Evolutionary conservation across 345 rosid genomes (phyloP).

Genomic region (Citropsis articulata): DNA sequence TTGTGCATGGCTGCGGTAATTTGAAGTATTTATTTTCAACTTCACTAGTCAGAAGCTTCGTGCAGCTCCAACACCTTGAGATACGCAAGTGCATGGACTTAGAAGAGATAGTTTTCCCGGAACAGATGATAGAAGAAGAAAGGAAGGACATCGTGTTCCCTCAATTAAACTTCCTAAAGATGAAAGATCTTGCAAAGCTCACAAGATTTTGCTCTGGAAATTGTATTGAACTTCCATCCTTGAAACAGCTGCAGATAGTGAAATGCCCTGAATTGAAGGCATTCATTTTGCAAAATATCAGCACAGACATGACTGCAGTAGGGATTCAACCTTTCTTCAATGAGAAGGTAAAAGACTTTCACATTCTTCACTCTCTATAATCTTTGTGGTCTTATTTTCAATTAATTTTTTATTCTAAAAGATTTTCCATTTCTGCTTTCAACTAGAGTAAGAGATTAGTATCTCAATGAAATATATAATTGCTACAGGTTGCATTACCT

Average conservation of each 20-base stretch:
- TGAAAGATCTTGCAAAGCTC: too few relatives aligned
- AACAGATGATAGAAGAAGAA: neutral
- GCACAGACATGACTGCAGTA: too few relatives aligned
- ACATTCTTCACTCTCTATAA: too few relatives aligned
- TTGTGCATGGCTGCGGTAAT: neutral
- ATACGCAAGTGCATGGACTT: neutral
- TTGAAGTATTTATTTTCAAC: neutral
- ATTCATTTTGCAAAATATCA: too few relatives aligned
- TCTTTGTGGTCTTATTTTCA: too few relatives aligned
- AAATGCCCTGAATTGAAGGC: neutral
- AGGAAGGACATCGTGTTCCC: too few relatives aligned
- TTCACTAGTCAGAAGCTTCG: neutral
- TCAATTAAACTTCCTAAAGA: too few relatives aligned
- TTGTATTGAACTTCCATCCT: neutral
- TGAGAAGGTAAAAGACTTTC: too few relatives aligned
- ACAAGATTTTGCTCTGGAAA: neutral
- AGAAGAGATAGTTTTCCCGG: neutral
- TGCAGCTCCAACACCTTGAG: neutral
- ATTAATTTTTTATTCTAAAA: neutral
- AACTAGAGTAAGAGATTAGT: too few relatives aligned
- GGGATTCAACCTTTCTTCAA: too few relatives aligned
- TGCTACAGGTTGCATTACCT: constrained; percentile 23
- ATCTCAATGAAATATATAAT: neutral
- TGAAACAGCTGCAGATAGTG: constrained; percentile 4
- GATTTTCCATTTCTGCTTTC: too few relatives aligned